These are phyloP conservation scores for Xylariaceae sp. DNA, from an alignment of 2,329 filamentous ascomycete genomes.

Conservation along the genomic window DNA sequence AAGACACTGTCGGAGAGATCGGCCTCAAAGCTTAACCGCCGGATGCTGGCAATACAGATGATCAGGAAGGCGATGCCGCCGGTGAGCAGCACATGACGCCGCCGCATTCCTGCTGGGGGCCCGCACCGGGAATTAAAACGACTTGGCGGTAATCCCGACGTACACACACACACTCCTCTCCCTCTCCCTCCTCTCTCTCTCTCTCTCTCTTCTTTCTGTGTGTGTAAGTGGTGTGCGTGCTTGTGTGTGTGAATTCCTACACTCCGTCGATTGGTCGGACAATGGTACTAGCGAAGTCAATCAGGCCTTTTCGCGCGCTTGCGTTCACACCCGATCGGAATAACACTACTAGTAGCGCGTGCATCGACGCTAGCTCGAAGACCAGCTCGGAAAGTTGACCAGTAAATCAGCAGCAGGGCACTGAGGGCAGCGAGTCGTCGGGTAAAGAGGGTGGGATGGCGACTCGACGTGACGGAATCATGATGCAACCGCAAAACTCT, in stretches of 20 bases:
- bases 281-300: not conserved
- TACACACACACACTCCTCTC: too few species aligned
- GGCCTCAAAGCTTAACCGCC: constrained; percentile 24
- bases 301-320: constrained; percentile 18
- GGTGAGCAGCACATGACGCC: constrained; percentile 36
- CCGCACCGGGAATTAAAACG: too few species aligned
- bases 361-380: constrained; percentile 11
- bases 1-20: constrained; percentile 19
- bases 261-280: not conserved
- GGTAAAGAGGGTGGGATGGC: not conserved
- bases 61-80: constrained; percentile 35
- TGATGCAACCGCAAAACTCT: not conserved
- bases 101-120: constrained; percentile 27
- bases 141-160: too few species aligned
- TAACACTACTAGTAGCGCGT: constrained; percentile 8
- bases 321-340: constrained; percentile 15
- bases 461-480: not conserved
- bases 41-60: constrained; percentile 32
- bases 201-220: constrained; percentile 5
- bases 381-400: constrained; percentile 1
- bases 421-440: not conserved
- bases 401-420: not conserved
- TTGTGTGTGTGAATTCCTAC: too few species aligned
- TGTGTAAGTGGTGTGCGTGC: too few species aligned
- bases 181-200: too few species aligned